Base-by-base conservation (phyloP, 306 rosid genomes). In the Cotoneaster glaucophyllus region DNA sequence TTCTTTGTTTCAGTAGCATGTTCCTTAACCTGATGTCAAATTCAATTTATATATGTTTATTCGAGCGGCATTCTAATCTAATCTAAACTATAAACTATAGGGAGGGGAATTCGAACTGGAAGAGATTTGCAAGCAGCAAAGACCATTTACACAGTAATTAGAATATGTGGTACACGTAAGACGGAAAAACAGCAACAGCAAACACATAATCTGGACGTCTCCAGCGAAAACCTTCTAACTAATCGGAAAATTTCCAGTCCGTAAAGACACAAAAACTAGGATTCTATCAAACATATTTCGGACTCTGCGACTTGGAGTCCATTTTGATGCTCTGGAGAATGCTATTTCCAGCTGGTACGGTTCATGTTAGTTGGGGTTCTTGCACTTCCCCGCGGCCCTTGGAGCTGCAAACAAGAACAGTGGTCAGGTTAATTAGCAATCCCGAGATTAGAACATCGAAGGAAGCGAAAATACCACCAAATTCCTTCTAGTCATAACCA, bases 371-470 rank as follows among this genome's bases (percentile, higher is more conserved):
- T 75, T 90, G 79, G 82, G 91, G 87, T 81, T 92, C 84, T 86
- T 89, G 80, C 92, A 85, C 77, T 92, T 92, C 84, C 90, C 97
- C 85, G 84, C 66, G 45, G 90, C 88, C 83, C 97, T 92, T 67
- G 99, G 99, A 78, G 97, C 99, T 95, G 93, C 84, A 87, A 78
- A 26, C 65, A 83, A 75, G 34, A 61, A 67, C 64, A 67, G 78
- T 28, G 2, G 21, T 54, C 28, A 67, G 69, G 73, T 67, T n/a
- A 25, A 25, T 54, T 18, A 57, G 77, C 28, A 21, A 17, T 62
- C 17, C 5, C n/a, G 11, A 6, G 63, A 21, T 64, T 31, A 29
- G 41, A 64, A 64, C 43, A 8, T 64, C 14, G 7, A 45, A 32
- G 14, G 41, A 21, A 53, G 26, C 9, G 4, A 59, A 25, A 72